Percentiles rank a stretch among this genome's conserved stretches.
Evolutionary conservation across 805 yeast species (phyloP).

Genomic region (Starmera caribaea): DNA sequence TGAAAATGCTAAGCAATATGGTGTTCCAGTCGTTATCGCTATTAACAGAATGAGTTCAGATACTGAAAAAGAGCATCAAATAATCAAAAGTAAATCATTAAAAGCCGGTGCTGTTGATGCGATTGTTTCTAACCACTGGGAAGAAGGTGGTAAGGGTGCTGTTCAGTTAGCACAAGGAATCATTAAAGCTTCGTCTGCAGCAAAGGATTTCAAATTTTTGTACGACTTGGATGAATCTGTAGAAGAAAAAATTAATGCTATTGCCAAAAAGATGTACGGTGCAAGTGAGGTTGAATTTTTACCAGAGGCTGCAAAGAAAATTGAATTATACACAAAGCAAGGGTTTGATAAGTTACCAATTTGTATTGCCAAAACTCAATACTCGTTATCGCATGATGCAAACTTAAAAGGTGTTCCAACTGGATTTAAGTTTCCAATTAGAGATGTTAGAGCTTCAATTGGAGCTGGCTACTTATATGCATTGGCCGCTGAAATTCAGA

Average conservation of each 20-base stretch:
- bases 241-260: slow-evolving; percentile 68
- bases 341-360: slow-evolving; percentile 89
- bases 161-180: slow-evolving; percentile 77
- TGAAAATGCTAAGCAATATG: slow-evolving; percentile 71
- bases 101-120: slow-evolving; percentile 94
- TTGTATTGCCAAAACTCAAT: slow-evolving; percentile 96
- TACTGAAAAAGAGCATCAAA: slow-evolving; percentile 67
- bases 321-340: slow-evolving; percentile 72
- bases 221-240: slow-evolving; percentile 66
- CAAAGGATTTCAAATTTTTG: slow-evolving; percentile 45
- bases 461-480: slow-evolving; percentile 98
- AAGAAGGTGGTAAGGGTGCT: slow-evolving; percentile 90
- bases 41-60: slow-evolving; percentile 83
- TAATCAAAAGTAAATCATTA: slow-evolving; percentile 69
- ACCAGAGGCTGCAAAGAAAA: slow-evolving; percentile 72
- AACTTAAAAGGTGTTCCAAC: slow-evolving; percentile 89
- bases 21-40: slow-evolving; percentile 91
- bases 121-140: slow-evolving; percentile 89
- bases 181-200: slow-evolving; percentile 51
- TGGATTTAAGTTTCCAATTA: slow-evolving; percentile 87
- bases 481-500: slow-evolving; percentile 92
- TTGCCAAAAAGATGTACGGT: slow-evolving; percentile 88
- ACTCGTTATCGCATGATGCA: slow-evolving; percentile 92
- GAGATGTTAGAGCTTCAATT: slow-evolving; percentile 87
- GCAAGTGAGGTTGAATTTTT: slow-evolving; percentile 77